These are phyloP conservation scores for Metarhizium guizhouense DNA, from an alignment of 2,329 filamentous ascomycete species.

Conservation along the genomic window DNA sequence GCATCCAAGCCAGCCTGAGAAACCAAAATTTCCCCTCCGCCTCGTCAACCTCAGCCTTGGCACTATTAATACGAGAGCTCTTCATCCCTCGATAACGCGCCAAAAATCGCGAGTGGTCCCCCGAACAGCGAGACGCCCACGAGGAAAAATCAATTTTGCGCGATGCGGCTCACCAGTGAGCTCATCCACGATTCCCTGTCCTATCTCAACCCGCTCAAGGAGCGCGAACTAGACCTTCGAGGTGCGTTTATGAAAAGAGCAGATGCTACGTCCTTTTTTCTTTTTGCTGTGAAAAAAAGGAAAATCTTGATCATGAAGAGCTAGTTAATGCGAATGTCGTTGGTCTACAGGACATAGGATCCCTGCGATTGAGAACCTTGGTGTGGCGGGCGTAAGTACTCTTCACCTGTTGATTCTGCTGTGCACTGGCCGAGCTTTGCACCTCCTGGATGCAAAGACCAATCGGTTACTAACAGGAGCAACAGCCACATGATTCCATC, in stretches of 20 bases:
- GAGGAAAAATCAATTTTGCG: slow-evolving; percentile 13
- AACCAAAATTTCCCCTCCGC: slow-evolving; percentile 23
- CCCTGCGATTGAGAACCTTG: slow-evolving; percentile 93
- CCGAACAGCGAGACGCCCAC: background rate
- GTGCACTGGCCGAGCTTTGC: background rate
- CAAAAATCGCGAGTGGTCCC: background rate
- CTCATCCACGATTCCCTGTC: slow-evolving; percentile 91
- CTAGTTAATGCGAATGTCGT: slow-evolving; percentile 71
- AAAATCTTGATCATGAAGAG: slow-evolving; percentile 45
- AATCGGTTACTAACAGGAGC: slow-evolving; percentile 7
- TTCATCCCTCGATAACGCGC: background rate
- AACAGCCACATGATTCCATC: slow-evolving; percentile 86
- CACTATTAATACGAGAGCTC: background rate
- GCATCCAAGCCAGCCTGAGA: background rate
- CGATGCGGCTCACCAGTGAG: slow-evolving; percentile 92
- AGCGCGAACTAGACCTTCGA: slow-evolving; percentile 98
- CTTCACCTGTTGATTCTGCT: background rate
- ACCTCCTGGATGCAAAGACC: background rate
- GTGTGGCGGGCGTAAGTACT: slow-evolving; percentile 68
- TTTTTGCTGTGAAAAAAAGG: slow-evolving; percentile 8
- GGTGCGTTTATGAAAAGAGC: slow-evolving; percentile 88
- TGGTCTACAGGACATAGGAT: slow-evolving; percentile 84
- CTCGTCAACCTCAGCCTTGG: slow-evolving; percentile 19
- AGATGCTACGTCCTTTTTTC: slow-evolving; percentile 73
- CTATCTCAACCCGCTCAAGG: slow-evolving; percentile 97